Conservation (phyloP, 495 filamentous ascomycete genomes). For the Hypoxylon lienhwacheense region DNA sequence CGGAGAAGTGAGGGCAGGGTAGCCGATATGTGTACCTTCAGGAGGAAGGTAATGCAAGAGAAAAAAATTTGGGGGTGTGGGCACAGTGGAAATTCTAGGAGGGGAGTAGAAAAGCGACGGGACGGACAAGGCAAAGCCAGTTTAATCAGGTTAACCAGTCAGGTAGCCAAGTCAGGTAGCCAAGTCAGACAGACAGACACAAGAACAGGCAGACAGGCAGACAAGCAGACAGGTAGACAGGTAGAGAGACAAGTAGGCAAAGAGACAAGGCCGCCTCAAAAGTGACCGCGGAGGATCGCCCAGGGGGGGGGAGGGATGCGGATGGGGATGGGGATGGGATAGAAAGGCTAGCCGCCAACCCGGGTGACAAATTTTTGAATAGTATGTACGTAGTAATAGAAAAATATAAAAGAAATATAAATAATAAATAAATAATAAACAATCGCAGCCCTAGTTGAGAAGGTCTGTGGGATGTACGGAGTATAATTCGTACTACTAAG, state of each 20-base stretch:
- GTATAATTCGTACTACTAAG: conserved; percentile 17
- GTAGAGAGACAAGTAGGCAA: conserved; percentile 40
- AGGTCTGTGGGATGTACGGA: conserved; percentile 5
- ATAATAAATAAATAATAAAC: conserved; percentile 15
- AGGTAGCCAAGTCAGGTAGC: conserved; percentile 19
- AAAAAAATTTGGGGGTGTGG: conserved; percentile 42
- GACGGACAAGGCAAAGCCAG: conserved; percentile 25
- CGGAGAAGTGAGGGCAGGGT: conserved; percentile 37
- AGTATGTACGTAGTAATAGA: too few species aligned
- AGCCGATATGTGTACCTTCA: conserved; percentile 37
- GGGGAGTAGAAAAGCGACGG: conserved; percentile 36
- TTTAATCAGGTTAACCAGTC: too few species aligned
- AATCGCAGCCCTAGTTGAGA: conserved; percentile 19
- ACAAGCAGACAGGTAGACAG: conserved; percentile 18
- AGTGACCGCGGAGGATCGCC: conserved; percentile 32
- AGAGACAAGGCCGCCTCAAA: conserved; percentile 36
- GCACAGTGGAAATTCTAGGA: conserved; percentile 35
- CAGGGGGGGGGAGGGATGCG: conserved; percentile 23
- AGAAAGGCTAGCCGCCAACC: conserved; percentile 32
- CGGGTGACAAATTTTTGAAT: conserved; percentile 31
- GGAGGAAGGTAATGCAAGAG: conserved; percentile 28
- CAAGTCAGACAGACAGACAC: conserved; percentile 38
- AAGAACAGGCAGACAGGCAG: too few species aligned
- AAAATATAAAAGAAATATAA: conserved; percentile 24
- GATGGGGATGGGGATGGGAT: conserved; percentile 10